Base-by-base conservation (phyloP, 768 basidiomycete species). In the Boletellus sp. region DNA sequence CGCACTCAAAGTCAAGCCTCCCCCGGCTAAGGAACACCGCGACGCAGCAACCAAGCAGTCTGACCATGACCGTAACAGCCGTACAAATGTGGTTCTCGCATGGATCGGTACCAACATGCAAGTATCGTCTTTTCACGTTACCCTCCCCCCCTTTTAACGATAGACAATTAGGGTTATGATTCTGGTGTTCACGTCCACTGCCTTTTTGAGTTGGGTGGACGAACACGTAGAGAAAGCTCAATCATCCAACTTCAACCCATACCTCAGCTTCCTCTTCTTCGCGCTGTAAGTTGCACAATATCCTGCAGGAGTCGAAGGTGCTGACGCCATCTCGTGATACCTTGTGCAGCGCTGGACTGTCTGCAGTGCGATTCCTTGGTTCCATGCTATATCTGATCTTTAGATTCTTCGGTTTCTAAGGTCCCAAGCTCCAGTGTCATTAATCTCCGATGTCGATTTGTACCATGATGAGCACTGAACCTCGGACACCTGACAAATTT, bases 31-130 rank as follows among this genome's bases (percentile, higher is more conserved):
- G 67, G 80, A 92, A 69, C 86, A 90, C 62, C 83, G 91, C 42
- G 86, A 89, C 62, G 84, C 91, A 16, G 85, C 85, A 32, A 93
- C 91, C 35, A 94, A 94, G 74, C 87, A 93, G 62, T 79, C 85
- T 19, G 93, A 95, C 68, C 86, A 83, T 54, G 90, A 89, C 68
- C 79, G 88, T 58, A 90, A 84, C 69, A 87, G 84, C 63, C 74
- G 87, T 54, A 91, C 88, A 15, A 92, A 92, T 61, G 88, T 90
- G 48, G 89, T 91, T 42, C 76, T 91, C 23, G 77, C 84, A 6
- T 90, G 87, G 85, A 79, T 90, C 43, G 91, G 87, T 17, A 81
- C 84, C 3, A 95, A 95, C 72, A 88, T 94, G 89, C 80, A 59
- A 66, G 75, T 74, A 63, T 19, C 13, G 3, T 28, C 23, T 31